A percentile compares a stretch with the other conserved stretches of the same genome.
These are phyloP conservation scores for Bondarzewia mesenterica DNA, from an alignment of 1,284 basidiomycete species.

Conservation along the genomic window DNA sequence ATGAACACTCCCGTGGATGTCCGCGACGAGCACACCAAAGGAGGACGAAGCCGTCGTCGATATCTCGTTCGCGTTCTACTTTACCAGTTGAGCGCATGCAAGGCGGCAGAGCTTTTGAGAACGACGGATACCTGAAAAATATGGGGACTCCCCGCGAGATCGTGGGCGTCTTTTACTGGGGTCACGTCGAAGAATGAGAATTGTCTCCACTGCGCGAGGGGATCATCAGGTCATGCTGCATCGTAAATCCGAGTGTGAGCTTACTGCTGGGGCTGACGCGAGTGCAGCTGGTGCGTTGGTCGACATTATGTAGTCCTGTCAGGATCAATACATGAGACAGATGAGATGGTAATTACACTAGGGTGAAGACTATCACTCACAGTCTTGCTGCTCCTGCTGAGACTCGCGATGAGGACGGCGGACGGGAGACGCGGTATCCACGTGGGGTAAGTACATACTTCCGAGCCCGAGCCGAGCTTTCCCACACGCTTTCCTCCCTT, in stretches of 20 bases:
- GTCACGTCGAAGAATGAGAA: slow-evolving; percentile 77
- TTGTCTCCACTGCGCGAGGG: slow-evolving; percentile 61
- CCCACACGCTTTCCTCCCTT: slow-evolving; percentile 3
- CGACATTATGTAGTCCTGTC: neutral
- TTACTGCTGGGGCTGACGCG: neutral
- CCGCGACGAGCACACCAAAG: slow-evolving; percentile 63
- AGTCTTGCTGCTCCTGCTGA: too few relatives aligned
- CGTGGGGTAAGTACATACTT: neutral
- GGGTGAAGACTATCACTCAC: neutral
- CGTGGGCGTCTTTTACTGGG: slow-evolving; percentile 74
- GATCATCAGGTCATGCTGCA: neutral
- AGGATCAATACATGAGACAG: neutral
- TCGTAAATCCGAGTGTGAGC: neutral
- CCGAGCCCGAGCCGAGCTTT: neutral
- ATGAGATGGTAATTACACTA: neutral
- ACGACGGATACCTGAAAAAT: slow-evolving; percentile 68
- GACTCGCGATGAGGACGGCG: too few relatives aligned
- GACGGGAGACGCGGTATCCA: too few relatives aligned
- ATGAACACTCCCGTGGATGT: slow-evolving; percentile 77
- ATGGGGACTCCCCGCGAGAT: slow-evolving; percentile 66
- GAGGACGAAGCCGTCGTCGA: slow-evolving; percentile 58
- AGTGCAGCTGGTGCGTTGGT: neutral
- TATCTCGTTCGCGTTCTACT: slow-evolving; percentile 61
- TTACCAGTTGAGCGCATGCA: slow-evolving; percentile 7
- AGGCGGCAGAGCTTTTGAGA: neutral